Evolutionary conservation across 345 rosid genomes (phyloP).

Genomic region (Hibiscus trionum): DNA sequence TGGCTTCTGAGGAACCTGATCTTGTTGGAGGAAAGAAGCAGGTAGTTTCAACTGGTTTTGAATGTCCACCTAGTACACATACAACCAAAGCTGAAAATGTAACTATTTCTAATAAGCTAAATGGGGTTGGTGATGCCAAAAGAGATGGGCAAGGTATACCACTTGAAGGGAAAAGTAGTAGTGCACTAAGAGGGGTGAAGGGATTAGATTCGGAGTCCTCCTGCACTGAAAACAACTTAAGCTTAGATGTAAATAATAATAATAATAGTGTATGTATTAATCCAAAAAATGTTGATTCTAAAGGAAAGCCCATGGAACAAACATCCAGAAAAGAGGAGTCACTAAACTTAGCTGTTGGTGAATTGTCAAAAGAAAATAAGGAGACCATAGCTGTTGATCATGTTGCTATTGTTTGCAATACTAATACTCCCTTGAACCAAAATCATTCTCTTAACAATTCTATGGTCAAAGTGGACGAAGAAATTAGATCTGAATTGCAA

Average conservation of each 20-base stretch:
- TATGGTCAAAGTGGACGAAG: constrained; percentile 39
- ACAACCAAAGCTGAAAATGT: constrained; percentile 30
- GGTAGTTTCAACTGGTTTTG: constrained; percentile 31
- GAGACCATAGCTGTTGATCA: constrained; percentile 30
- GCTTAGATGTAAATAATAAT: constrained; percentile 49
- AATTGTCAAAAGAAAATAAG: constrained; percentile 34
- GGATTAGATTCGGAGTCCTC: constrained; percentile 62
- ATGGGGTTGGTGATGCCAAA: constrained; percentile 33
- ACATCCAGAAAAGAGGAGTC: constrained; percentile 36
- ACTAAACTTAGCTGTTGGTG: constrained; percentile 33
- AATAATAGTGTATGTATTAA: constrained; percentile 32
- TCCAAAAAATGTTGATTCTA: constrained; percentile 32
- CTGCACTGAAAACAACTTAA: constrained; percentile 42
- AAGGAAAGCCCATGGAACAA: constrained; percentile 28
- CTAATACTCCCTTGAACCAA: constrained; percentile 17
- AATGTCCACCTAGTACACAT: constrained; percentile 31
- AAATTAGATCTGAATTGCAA: constrained; percentile 32
- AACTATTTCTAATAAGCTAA: constrained; percentile 27
- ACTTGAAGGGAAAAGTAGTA: constrained; percentile 34
- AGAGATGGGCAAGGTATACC: constrained; percentile 29
- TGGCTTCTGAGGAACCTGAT: constrained; percentile 38
- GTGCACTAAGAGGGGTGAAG: constrained; percentile 32
- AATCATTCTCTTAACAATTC: constrained; percentile 23
- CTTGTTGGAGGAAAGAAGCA: constrained; percentile 35
- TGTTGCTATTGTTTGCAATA: constrained; percentile 23